Evolutionary conservation across 257 asterid species (phyloP).

Genomic region (Haberlea rhodopensis): DNA sequence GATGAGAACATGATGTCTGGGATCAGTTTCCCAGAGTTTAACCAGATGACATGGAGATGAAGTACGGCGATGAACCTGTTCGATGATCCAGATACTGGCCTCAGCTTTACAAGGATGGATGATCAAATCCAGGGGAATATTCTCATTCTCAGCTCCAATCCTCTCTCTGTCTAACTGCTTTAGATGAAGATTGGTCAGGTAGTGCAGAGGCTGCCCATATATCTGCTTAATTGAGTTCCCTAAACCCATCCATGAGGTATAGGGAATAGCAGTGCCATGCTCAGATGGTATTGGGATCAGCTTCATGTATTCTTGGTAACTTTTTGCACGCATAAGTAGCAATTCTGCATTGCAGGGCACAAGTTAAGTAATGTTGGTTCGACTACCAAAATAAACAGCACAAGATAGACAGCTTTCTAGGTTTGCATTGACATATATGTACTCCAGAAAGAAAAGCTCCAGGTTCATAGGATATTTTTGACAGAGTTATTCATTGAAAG

Average conservation of each 20-base stretch:
- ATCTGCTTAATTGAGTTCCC: slow-evolving; percentile 55
- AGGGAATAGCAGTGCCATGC: slow-evolving; percentile 55
- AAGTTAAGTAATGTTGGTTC: background rate
- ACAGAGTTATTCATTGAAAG: background rate
- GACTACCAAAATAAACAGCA: slow-evolving; percentile 5
- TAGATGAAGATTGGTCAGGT: slow-evolving; percentile 64
- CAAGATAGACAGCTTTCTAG: background rate
- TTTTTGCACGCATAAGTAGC: slow-evolving; percentile 35
- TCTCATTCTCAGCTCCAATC: slow-evolving; percentile 43
- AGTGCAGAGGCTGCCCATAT: slow-evolving; percentile 75
- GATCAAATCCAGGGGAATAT: slow-evolving; percentile 39
- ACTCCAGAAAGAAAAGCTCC: background rate
- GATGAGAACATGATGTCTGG: slow-evolving; percentile 39
- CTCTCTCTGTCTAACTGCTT: slow-evolving; percentile 50
- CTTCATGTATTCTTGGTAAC: slow-evolving; percentile 56
- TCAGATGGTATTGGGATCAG: slow-evolving; percentile 48
- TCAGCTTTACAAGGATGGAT: slow-evolving; percentile 66
- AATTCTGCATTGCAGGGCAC: slow-evolving; percentile 38
- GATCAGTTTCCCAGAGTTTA: slow-evolving; percentile 52
- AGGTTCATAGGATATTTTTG: background rate
- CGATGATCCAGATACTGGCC: slow-evolving; percentile 63
- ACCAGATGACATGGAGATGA: slow-evolving; percentile 50
- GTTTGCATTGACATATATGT: background rate
- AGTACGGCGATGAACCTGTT: slow-evolving; percentile 57
- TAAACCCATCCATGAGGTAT: slow-evolving; percentile 63